Evolutionary conservation across 2,329 filamentous ascomycete genomes (phyloP), one percentile per base, ranked within the genome.

Genomic region (Clarireedia monteithiana): DNA sequence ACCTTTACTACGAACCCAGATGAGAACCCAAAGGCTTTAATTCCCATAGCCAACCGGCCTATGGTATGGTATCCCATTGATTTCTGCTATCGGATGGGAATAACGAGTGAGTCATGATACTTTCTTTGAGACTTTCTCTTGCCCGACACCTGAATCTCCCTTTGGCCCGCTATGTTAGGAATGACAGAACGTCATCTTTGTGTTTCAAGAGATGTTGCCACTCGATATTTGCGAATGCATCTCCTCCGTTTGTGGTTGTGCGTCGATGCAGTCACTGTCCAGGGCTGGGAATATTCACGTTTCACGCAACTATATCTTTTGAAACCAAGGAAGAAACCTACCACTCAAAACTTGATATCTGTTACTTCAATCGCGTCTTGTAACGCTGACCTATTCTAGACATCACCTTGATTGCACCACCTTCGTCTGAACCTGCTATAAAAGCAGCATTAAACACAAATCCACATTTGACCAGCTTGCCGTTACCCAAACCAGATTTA

Each of bases 51-150:
- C 38, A 94, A 94, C 70, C 75, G 89, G 63, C 89, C 89, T 1
- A 94, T 94, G 89, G 85, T 94, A 47, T 92, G 89, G 87, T 94
- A 94, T 69, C 85, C 89, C 5, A 81, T 94, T 42, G 88, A 92
- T 66, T 92, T 89, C 74, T 92, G 88, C 72, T 88, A 90, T 67
- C 83, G 88, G 39, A 88, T 86, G 70, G 88, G 89, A 63, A 82
- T 91, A 62, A 88, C 85, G 66, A 78, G 86, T 88, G 71, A 71
- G 80, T 71, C 14, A 49, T 48, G 48, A 47, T 47, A 23, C 12
- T 15, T 24, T 15, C 14, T 10, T 17, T 20, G 14, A 24, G 44
- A 15, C 20, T 20, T 47, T 23, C 23, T 27, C 14, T n/a, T 45
- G 27, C 30, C 12, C 3, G 9, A 14, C 30, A 14, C 9, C 26